Percentiles rank a stretch among this genome's conserved stretches.
Conservation (phyloP, 495 filamentous ascomycete species). For the Hypomontagnella monticulosa region DNA sequence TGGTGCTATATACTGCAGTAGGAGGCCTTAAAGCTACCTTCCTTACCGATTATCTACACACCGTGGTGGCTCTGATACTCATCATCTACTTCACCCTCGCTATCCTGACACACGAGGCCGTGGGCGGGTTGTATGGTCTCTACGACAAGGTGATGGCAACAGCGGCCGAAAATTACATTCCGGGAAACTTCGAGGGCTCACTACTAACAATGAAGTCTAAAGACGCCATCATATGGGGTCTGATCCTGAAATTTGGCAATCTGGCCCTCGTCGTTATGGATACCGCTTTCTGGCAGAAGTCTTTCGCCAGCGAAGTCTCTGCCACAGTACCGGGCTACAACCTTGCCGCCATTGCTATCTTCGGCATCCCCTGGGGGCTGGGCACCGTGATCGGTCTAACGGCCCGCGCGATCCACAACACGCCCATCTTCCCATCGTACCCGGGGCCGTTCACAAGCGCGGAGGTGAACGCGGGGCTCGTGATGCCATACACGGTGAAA, state of each 20-base stretch:
- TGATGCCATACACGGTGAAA: slow-evolving; percentile 80
- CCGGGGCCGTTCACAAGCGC: slow-evolving; percentile 67
- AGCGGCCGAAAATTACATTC: slow-evolving; percentile 68
- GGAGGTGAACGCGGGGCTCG: slow-evolving; percentile 81
- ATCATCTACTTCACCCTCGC: slow-evolving; percentile 86
- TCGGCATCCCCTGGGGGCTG: slow-evolving; percentile 85
- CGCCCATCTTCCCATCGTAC: slow-evolving; percentile 71
- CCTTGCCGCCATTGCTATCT: slow-evolving; percentile 82
- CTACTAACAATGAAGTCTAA: slow-evolving; percentile 62
- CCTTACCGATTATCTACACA: slow-evolving; percentile 65
- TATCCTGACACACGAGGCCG: slow-evolving; percentile 73
- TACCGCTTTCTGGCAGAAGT: slow-evolving; percentile 65
- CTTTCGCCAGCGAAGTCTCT: slow-evolving; percentile 56
- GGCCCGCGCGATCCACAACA: slow-evolving; percentile 76
- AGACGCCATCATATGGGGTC: slow-evolving; percentile 60
- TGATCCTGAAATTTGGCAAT: slow-evolving; percentile 61
- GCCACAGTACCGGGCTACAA: slow-evolving; percentile 84
- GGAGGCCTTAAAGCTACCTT: slow-evolving; percentile 48
- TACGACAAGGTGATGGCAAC: slow-evolving; percentile 90
- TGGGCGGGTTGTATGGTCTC: slow-evolving; percentile 76
- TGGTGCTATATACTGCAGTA: slow-evolving; percentile 72
- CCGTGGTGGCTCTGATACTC: slow-evolving; percentile 77
- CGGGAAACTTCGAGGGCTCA: slow-evolving; percentile 59
- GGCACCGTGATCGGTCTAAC: slow-evolving; percentile 85
- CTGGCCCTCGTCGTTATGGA: slow-evolving; percentile 64